These are phyloP conservation scores for Naegleria fowleri DNA, from an alignment of 208 protist species.

Conservation along the genomic window DNA sequence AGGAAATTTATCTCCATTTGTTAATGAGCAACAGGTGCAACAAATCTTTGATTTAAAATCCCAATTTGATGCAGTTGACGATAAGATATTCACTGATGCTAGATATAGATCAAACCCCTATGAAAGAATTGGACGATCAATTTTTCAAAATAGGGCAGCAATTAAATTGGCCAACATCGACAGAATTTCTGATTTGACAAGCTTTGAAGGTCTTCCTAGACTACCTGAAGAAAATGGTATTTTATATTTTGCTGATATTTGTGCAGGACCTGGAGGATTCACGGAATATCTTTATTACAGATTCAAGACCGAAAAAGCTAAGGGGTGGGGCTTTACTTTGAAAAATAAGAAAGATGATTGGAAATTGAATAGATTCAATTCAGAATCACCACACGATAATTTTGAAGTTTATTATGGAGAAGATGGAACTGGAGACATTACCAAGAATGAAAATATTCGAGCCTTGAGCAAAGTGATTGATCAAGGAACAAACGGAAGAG, in stretches of 20 bases:
- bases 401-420: neutral
- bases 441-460: slow-evolving; percentile 44
- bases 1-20: neutral
- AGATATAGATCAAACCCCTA: slow-evolving; percentile 19
- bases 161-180: slow-evolving; percentile 21
- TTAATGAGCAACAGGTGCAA: neutral
- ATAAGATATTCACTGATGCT: neutral
- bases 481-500: slow-evolving; percentile 38
- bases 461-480: slow-evolving; percentile 21
- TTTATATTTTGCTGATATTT: slow-evolving; percentile 30
- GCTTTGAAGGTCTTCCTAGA: neutral
- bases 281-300: slow-evolving; percentile 24
- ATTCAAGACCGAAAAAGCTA: neutral
- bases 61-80: neutral
- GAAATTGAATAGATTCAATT: slow-evolving; percentile 40
- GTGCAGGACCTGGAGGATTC: slow-evolving; percentile 27
- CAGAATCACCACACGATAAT: slow-evolving; percentile 19
- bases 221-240: neutral
- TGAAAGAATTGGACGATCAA: slow-evolving; percentile 11
- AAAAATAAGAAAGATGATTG: slow-evolving; percentile 40
- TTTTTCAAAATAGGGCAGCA: slow-evolving; percentile 25
- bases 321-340: slow-evolving; percentile 47
- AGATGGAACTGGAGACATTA: slow-evolving; percentile 46
- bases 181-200: neutral
- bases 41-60: neutral